These are phyloP conservation scores for Syncephalastrum racemosum DNA, from an alignment of 371 early-diverging fungal genomes.

Conservation along the genomic window DNA sequence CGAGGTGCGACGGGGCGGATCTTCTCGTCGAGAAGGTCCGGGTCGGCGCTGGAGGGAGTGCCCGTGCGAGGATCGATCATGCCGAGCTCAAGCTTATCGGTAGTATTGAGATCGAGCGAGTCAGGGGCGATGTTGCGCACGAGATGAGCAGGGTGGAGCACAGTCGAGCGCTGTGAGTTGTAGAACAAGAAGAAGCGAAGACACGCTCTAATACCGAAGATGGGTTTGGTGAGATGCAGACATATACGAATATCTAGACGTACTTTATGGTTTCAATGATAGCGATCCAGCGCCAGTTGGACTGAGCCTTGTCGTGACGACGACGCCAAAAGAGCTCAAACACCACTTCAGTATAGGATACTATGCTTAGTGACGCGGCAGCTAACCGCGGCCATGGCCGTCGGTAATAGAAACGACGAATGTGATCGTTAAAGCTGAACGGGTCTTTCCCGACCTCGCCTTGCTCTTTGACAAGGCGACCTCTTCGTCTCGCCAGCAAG, in stretches of 20 bases:
- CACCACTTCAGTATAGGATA: constrained; percentile 41
- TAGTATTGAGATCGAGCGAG: constrained; percentile 20
- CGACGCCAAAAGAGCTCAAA: constrained; percentile 30
- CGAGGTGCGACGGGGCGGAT: constrained; percentile 7
- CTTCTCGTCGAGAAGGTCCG: background rate
- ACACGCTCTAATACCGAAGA: constrained; percentile 17
- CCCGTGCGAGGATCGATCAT: constrained; percentile 39
- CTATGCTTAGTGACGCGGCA: constrained; percentile 26
- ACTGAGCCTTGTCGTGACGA: constrained; percentile 5
- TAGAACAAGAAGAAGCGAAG: constrained; percentile 31
- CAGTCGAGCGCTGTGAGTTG: constrained; percentile 17
- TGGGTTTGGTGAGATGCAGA: background rate
- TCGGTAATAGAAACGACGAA: constrained; percentile 15
- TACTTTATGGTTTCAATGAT: constrained; percentile 43
- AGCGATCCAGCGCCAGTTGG: constrained; percentile 32
- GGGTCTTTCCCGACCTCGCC: constrained; percentile 2
- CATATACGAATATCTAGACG: background rate
- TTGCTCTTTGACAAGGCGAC: constrained; percentile 3
- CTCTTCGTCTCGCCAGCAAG: constrained; percentile 8
- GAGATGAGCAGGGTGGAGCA: constrained; percentile 44
- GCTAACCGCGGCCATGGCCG: constrained; percentile 11
- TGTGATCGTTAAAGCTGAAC: constrained; percentile 27
- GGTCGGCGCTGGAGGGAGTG: constrained; percentile 21
- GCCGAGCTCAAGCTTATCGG: constrained; percentile 31
- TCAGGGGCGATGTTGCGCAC: constrained; percentile 34